Conservation (phyloP, 768 basidiomycete species). For the Crucibulum laeve region DNA sequence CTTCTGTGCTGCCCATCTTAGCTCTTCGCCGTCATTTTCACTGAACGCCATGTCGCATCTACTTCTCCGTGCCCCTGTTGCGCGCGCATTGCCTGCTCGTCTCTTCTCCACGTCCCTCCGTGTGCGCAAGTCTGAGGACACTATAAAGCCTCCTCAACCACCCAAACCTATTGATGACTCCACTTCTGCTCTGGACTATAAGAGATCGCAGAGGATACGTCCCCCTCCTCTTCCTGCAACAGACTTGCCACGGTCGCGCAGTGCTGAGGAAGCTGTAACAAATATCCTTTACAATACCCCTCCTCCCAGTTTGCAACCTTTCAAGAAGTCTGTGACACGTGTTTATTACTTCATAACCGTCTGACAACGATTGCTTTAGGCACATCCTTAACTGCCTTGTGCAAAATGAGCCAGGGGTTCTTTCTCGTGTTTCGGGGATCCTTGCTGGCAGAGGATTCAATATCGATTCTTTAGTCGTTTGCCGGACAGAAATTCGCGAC, state of each 20-base stretch:
- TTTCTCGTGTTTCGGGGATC: slow-evolving; percentile 96
- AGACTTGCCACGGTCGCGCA: slow-evolving; percentile 78
- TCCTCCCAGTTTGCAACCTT: slow-evolving; percentile 86
- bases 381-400: slow-evolving; percentile 97
- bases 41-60: slow-evolving; percentile 23
- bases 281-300: slow-evolving; percentile 98
- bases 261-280: slow-evolving; percentile 94
- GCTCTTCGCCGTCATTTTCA: too few species aligned
- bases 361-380: slow-evolving; percentile 33
- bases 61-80: slow-evolving; percentile 25
- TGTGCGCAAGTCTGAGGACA: slow-evolving; percentile 21
- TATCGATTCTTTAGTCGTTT: slow-evolving; percentile 97
- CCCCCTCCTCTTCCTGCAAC: slow-evolving; percentile 85
- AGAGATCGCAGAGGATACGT: slow-evolving; percentile 59
- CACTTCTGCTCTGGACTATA: slow-evolving; percentile 94
- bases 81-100: slow-evolving; percentile 24
- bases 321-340: slow-evolving; percentile 67
- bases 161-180: slow-evolving; percentile 86
- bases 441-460: slow-evolving; percentile 97
- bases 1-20: too few species aligned
- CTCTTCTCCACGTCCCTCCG: slow-evolving; percentile 32
- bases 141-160: slow-evolving; percentile 52
- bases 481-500: slow-evolving; percentile 95
- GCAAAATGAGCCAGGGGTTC: slow-evolving; percentile 99
- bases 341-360: slow-evolving; percentile 8